These are phyloP conservation scores for Rhizopus arrhizus DNA, from an alignment of 371 early-diverging fungal species.

Conservation along the genomic window DNA sequence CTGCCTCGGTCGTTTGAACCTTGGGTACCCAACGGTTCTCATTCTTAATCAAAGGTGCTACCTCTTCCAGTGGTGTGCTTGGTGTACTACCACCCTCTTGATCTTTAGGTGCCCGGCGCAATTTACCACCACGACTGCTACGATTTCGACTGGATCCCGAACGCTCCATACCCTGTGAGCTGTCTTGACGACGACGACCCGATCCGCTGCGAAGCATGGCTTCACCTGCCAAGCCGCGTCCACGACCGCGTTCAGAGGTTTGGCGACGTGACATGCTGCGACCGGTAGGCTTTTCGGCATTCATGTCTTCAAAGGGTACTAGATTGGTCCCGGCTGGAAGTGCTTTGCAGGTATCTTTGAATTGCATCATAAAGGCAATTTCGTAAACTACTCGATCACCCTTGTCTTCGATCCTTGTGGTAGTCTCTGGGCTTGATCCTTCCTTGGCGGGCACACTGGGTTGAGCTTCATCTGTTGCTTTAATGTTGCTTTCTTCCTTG, in stretches of 20 bases:
- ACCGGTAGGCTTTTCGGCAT: constrained; percentile 49
- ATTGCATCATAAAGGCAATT: constrained; percentile 79
- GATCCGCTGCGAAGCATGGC: constrained; percentile 50
- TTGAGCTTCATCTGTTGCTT: constrained; percentile 23
- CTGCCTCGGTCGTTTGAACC: constrained; percentile 40
- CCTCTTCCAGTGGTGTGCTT: constrained; percentile 66
- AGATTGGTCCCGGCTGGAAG: not conserved
- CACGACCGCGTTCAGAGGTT: constrained; percentile 64
- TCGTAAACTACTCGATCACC: constrained; percentile 57
- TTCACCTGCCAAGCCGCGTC: constrained; percentile 50
- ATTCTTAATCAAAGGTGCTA: constrained; percentile 76
- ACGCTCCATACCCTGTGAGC: constrained; percentile 63
- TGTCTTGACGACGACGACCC: constrained; percentile 55
- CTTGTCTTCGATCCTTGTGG: constrained; percentile 13
- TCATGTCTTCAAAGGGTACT: constrained; percentile 58
- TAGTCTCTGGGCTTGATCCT: constrained; percentile 8
- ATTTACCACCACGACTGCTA: constrained; percentile 57
- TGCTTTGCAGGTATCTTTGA: constrained; percentile 41
- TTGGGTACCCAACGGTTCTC: constrained; percentile 86
- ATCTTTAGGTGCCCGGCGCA: constrained; percentile 45
- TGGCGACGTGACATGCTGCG: constrained; percentile 55
- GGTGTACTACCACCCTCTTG: constrained; percentile 47
- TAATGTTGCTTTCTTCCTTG: constrained; percentile 10
- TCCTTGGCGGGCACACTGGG: constrained; percentile 16
- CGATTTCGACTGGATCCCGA: constrained; percentile 52